Percentiles rank a stretch among this genome's conserved stretches.
These are phyloP conservation scores for Ordospora colligata DNA, from an alignment of 371 early-diverging fungal species.

Conservation along the genomic window DNA sequence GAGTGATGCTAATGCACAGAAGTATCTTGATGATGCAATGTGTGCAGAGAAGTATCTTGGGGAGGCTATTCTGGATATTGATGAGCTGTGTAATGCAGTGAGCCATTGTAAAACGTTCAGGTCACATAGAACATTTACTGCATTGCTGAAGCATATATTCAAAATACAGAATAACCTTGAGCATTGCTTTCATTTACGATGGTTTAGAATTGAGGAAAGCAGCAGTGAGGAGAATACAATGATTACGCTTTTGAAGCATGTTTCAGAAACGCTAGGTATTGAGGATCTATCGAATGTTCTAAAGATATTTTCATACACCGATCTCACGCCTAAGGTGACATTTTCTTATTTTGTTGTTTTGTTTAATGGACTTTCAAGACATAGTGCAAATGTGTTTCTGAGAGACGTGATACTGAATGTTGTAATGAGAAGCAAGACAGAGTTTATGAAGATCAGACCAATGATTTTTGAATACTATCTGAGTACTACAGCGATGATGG, in stretches of 20 bases:
- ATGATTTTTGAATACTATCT: constrained; percentile 14
- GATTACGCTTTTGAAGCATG: neutral
- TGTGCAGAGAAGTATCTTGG: neutral
- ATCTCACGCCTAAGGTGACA: neutral
- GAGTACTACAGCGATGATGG: neutral
- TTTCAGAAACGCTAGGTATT: neutral
- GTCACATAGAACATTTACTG: neutral
- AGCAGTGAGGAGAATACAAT: neutral
- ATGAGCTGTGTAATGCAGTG: neutral
- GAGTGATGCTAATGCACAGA: neutral
- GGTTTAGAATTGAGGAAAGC: neutral
- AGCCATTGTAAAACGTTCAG: neutral
- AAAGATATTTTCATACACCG: neutral
- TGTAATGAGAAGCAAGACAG: neutral
- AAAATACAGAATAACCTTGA: neutral
- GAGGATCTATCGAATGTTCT: neutral
- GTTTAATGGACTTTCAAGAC: neutral
- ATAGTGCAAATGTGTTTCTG: neutral
- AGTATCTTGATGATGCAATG: no score
- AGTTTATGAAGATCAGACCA: constrained; percentile 8
- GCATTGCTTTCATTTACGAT: neutral
- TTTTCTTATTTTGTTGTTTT: constrained; percentile 11
- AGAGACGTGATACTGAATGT: neutral
- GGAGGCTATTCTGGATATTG: neutral
- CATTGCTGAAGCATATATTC: neutral